These are phyloP conservation scores for Taiozyma sp. DNA, from an alignment of 1,139 yeast genomes.

Conservation along the genomic window DNA sequence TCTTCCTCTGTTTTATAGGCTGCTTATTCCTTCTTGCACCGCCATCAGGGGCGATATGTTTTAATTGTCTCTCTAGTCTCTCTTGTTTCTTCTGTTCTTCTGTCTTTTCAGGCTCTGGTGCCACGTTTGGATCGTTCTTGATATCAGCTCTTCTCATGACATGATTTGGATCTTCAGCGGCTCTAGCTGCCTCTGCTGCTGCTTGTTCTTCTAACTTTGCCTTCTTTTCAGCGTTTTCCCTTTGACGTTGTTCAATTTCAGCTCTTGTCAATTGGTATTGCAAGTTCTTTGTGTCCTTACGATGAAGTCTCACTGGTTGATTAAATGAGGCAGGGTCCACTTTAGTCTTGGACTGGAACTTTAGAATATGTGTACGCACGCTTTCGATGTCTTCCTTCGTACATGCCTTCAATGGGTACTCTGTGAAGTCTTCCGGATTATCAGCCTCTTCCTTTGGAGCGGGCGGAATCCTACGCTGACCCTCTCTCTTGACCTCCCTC, in stretches of 20 bases:
- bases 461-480: slow-evolving; percentile 3
- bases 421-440: slow-evolving; percentile 28
- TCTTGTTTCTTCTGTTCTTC: slow-evolving; percentile 24
- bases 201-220: slow-evolving; percentile 14
- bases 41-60: slow-evolving; percentile 90
- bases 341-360: slow-evolving; percentile 68
- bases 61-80: slow-evolving; percentile 24
- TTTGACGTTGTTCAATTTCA: slow-evolving; percentile 49
- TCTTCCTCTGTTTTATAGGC: slow-evolving; percentile 59
- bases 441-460: slow-evolving; percentile 10
- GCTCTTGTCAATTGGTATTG: slow-evolving; percentile 76
- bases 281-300: slow-evolving; percentile 88
- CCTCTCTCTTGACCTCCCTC: neutral
- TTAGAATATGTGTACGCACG: slow-evolving; percentile 74
- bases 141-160: slow-evolving; percentile 23
- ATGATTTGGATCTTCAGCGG: slow-evolving; percentile 19
- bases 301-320: slow-evolving; percentile 79
- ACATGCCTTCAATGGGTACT: slow-evolving; percentile 58
- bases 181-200: slow-evolving; percentile 17
- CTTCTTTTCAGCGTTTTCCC: slow-evolving; percentile 28
- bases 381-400: slow-evolving; percentile 68
- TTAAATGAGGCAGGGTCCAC: slow-evolving; percentile 69
- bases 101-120: slow-evolving; percentile 28
- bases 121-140: slow-evolving; percentile 29
- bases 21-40: slow-evolving; percentile 73